Evolutionary conservation across 192 early-diverging fungal species (phyloP), one percentile per base, ranked within the genome.

Genomic region (Spinellus fusiger): DNA sequence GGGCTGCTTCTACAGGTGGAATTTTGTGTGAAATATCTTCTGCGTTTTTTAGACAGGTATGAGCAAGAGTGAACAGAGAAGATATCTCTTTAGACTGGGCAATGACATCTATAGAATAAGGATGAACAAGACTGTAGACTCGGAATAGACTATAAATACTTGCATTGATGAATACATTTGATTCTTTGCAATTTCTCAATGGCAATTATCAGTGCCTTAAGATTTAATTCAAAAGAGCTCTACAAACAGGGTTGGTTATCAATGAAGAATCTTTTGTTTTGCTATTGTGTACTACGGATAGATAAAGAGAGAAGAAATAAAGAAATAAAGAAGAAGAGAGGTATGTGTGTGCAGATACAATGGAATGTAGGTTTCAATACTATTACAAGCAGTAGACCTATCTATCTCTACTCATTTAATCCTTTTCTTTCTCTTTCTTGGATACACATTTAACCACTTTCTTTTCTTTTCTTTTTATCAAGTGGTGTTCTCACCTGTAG

Each of bases 141-240:
- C 35, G 23, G 23, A 52, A 52, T 37, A 37, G 13, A 13, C 35
- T 13, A 9, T 6, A 37, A 53, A 20, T 33, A 71, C 69, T 63
- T 70, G 74, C 80, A 69, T 56, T 81, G 68, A 61, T 77, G 70
- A 52, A 76, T 61, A 56, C 78, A 78, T 62, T 74, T 74, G 47
- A 78, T 67, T 26, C 66, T 70, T 54, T 74, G 62, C 13, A 81
- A 58, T 16, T 81, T 75, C 27, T 70, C 68, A 15, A 73, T 56
- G 15, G 73, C 66, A 26, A 69, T 38, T 23, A 69, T 54, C 8
- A 81, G 68, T 53, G 76, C 74, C 54, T 75, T 68, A 26, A 81
- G 58, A 61, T 78, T 77, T 13, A 68, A 29, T 9, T 61, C 59
- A 61, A 49, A 68, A 0, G 66, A 60, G 35, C n/a, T 44, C 66